These are phyloP conservation scores for Capsicum rhomboideum DNA, from an alignment of 257 asterid species.

Conservation along the genomic window DNA sequence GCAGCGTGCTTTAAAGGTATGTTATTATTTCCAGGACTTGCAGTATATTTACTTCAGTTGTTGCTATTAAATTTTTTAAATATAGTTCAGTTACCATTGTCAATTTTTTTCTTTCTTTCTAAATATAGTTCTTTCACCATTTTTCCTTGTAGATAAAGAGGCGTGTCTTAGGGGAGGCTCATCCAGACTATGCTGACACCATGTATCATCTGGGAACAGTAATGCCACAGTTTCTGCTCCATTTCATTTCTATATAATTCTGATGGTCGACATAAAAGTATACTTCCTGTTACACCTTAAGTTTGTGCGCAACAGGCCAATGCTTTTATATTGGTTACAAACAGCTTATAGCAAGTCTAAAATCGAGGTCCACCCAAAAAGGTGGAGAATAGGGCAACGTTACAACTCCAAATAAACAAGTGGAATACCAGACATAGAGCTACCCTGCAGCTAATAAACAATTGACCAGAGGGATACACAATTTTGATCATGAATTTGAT, in stretches of 20 bases:
- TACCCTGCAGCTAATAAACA: neutral
- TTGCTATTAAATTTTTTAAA: constrained; percentile 11
- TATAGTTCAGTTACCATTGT: constrained; percentile 10
- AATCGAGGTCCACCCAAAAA: neutral
- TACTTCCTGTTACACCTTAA: neutral
- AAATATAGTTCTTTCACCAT: constrained; percentile 13
- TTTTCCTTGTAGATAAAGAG: constrained; percentile 58
- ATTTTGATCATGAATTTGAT: neutral
- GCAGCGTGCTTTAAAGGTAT: constrained; percentile 96
- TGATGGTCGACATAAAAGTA: neutral
- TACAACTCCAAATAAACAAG: neutral
- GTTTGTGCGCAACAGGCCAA: neutral
- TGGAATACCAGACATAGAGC: neutral
- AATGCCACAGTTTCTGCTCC: constrained; percentile 22
- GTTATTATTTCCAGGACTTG: constrained; percentile 13
- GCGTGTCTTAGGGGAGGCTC: constrained; percentile 74
- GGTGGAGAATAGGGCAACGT: neutral
- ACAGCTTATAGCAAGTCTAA: neutral
- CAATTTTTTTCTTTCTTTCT: too few species aligned
- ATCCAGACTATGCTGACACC: constrained; percentile 86
- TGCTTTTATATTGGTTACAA: neutral
- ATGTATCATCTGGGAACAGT: constrained; percentile 89
- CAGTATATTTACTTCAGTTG: constrained; percentile 14
- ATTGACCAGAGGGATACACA: neutral
- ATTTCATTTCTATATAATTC: neutral